Percentiles rank a stretch among this genome's conserved stretches.
Conservation (phyloP, 352 stramenopile species). For the Thalassiosira hispida region DNA sequence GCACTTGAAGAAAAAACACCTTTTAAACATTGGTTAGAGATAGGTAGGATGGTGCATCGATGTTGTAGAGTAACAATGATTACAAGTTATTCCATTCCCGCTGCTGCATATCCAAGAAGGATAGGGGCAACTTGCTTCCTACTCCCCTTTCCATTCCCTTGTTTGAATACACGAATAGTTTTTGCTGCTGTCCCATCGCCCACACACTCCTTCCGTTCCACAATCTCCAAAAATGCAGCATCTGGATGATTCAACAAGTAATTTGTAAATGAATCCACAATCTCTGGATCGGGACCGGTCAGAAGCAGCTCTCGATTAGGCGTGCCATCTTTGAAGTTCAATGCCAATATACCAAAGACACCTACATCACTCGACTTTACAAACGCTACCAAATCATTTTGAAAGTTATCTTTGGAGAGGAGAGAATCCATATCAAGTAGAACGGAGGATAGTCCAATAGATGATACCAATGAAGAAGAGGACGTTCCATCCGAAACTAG, state of each 20-base stretch:
- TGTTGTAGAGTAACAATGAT: too few relatives aligned
- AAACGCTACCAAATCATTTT: conserved; percentile 27
- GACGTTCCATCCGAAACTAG: not conserved
- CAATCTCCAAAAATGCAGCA: conserved; percentile 40
- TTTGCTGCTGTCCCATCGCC: conserved; percentile 24
- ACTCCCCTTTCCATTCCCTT: conserved; percentile 74
- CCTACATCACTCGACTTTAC: conserved; percentile 41
- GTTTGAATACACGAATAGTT: conserved; percentile 50
- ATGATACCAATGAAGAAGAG: conserved; percentile 1
- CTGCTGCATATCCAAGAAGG: conserved; percentile 38
- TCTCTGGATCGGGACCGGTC: conserved; percentile 14
- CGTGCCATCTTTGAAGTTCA: conserved; percentile 28
- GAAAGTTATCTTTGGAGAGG: conserved; percentile 49
- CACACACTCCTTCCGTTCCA: conserved; percentile 10
- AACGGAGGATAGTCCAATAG: conserved; percentile 75
- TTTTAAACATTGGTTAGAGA: too few relatives aligned
- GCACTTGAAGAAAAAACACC: too few relatives aligned
- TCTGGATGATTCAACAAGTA: conserved; percentile 41
- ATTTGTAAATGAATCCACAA: conserved; percentile 44
- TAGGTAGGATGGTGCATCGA: too few relatives aligned
- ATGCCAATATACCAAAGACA: conserved; percentile 53
- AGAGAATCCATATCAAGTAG: conserved; percentile 60
- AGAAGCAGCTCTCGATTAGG: conserved; percentile 46
- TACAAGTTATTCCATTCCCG: too few relatives aligned
- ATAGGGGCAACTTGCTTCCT: conserved; percentile 80